Evolutionary conservation across 208 protist genomes (phyloP).

Genomic region (Leishmania guyanensis): DNA sequence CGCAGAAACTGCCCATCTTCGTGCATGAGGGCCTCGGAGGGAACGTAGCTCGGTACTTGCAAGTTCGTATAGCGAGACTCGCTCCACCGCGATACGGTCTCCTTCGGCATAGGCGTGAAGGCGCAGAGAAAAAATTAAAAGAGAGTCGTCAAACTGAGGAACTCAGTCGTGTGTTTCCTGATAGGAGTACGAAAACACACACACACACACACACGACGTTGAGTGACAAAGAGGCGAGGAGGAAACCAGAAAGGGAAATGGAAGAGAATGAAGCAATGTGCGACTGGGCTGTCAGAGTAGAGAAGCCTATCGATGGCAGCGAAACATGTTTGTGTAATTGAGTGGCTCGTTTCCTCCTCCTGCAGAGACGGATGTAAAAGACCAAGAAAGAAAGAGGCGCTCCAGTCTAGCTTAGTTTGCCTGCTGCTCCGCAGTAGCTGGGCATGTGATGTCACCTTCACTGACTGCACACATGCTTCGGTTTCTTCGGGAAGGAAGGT

Average conservation of each 20-base stretch:
- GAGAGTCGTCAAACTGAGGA: not conserved
- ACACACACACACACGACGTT: not conserved
- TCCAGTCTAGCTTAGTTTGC: not conserved
- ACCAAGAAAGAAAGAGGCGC: not conserved
- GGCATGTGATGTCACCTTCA: not conserved
- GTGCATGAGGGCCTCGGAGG: conserved; percentile 76
- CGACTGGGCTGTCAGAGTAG: not conserved
- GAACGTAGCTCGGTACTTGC: conserved; percentile 84
- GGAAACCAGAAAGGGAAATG: not conserved
- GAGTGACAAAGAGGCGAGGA: not conserved
- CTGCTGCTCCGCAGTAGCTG: not conserved
- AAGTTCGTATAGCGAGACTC: conserved; percentile 79
- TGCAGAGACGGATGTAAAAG: not conserved
- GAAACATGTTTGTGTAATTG: not conserved
- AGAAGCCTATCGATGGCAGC: not conserved
- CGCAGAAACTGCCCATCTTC: conserved; percentile 85
- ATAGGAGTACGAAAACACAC: not conserved
- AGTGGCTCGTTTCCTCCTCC: not conserved
- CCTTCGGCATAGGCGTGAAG: conserved; percentile 29
- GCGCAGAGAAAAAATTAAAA: not conserved
- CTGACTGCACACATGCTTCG: not conserved
- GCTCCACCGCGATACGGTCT: conserved; percentile 75
- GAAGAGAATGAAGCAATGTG: not conserved
- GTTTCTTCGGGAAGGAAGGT: not conserved
- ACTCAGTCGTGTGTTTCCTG: not conserved